Conservation (phyloP, 2,329 filamentous ascomycete genomes). For the Ploettnerulaceae sp. region DNA sequence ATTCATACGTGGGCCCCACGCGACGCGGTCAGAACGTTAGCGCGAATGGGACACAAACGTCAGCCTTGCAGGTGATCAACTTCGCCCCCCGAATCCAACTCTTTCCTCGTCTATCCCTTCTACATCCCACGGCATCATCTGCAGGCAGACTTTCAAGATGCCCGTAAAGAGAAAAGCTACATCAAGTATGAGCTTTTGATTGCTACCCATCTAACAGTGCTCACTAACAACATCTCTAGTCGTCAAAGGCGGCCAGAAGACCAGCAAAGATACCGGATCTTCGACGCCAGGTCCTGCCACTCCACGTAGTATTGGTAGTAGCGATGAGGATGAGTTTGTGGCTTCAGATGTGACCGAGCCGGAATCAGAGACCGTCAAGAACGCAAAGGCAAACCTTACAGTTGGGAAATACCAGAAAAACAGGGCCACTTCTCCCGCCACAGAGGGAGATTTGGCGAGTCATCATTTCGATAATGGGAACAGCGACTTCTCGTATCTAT, state of each 20-base stretch:
- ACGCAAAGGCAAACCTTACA: constrained; percentile 57
- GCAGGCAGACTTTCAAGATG: constrained; percentile 44
- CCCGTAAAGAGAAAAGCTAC: constrained; percentile 67
- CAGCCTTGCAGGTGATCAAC: constrained; percentile 18
- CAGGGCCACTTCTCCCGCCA: constrained; percentile 7
- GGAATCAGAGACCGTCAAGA: constrained; percentile 48
- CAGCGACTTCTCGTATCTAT: constrained; percentile 69
- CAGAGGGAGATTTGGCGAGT: constrained; percentile 32
- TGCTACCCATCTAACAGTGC: constrained; percentile 24
- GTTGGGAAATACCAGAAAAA: constrained; percentile 28
- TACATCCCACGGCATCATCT: constrained; percentile 17
- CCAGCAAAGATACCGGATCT: constrained; percentile 50
- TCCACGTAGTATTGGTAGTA: constrained; percentile 52
- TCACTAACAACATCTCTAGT: constrained; percentile 36
- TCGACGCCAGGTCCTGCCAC: constrained; percentile 59
- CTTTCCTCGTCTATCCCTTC: constrained; percentile 17
- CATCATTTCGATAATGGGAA: constrained; percentile 32
- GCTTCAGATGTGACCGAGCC: constrained; percentile 43
- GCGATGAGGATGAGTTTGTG: constrained; percentile 45
- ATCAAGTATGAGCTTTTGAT: constrained; percentile 39
- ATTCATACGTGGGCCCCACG: no score
- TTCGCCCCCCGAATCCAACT: constrained; percentile 14
- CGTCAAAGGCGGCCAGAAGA: constrained; percentile 47
- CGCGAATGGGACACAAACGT: constrained; percentile 8
- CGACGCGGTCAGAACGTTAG: no score